Base-by-base conservation (phyloP, 1,284 basidiomycete genomes). In the Malassezia globosa region DNA sequence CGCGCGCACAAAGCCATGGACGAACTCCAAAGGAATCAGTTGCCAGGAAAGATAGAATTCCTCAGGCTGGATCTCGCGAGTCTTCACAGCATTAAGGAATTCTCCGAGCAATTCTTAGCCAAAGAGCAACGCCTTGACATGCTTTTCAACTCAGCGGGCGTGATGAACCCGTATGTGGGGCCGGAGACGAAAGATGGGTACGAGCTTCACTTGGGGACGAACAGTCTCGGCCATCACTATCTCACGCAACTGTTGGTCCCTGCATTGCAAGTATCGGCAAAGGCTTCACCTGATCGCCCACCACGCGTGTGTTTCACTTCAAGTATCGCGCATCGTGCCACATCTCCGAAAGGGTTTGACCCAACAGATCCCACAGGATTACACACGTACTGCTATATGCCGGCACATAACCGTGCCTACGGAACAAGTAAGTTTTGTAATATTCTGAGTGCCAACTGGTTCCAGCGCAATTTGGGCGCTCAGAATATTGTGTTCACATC, bases 161-260 rank as follows among this genome's bases (percentile, higher is more conserved):
- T 63, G 0, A 56, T 63, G 58, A 26, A 42, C 25, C 44, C 44
- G 14, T 26, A 27, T 4, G 18, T 39, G 4, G 37, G 39, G 0
- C 45, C 54, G 1, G 38, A 18, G 14, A 60, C 62, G 0, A 35
- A 31, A 13, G 53, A 66, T 10, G 61, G 59, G 1, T 59, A 61
- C 34, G 64, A 66, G 37, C 41, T 59, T 27, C 63, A 64, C 45
- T 44, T 50, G 7, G 63, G 59, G 1, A 61, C 59, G 3, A 66
- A 66, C 16, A 56, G 55, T 0, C 40, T 66, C 0, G 62, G 60
- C 0, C 60, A 59, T 22, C 59, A 63, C 29, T 60, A 58, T n/a
- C 41, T 66, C 5, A 33, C 59, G 2, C 43, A 54, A 4, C 39
- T 59, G 1, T 45, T 66, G 2, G 27, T 64, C 0, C 63, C 61